Conservation (phyloP, 129 eudicot species). For the Pittosporum tobira region DNA sequence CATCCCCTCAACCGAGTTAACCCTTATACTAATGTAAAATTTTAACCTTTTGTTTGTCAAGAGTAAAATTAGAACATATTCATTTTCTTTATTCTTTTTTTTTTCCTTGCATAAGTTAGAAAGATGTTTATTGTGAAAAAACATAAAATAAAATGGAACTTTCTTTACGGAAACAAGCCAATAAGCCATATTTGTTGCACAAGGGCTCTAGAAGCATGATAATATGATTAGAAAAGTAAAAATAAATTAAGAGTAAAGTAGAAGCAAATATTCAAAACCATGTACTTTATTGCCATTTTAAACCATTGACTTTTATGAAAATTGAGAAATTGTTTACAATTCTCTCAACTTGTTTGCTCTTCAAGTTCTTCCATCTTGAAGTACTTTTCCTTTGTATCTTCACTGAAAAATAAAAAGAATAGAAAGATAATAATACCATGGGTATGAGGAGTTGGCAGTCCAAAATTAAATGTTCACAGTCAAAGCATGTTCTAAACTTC, state of each 20-base stretch:
- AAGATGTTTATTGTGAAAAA: no score
- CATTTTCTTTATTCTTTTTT: no score
- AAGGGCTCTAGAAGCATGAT: no score
- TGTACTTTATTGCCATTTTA: conserved; percentile 4
- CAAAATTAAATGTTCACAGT: conserved; percentile 43
- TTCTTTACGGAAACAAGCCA: no score
- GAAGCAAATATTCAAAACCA: not conserved
- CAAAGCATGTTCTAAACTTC: conserved; percentile 63
- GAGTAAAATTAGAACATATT: no score
- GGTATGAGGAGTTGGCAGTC: conserved; percentile 10
- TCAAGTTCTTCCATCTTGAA: conserved; percentile 24
- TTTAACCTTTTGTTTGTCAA: no score
- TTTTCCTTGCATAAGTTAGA: no score
- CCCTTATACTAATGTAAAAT: no score
- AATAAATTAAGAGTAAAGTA: not conserved
- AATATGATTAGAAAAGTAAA: not conserved
- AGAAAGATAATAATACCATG: not conserved
- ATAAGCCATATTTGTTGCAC: not conserved
- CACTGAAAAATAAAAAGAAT: conserved; percentile 19
- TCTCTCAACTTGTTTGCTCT: conserved; percentile 7
- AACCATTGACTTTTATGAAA: conserved; percentile 7
- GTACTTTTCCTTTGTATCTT: conserved; percentile 15
- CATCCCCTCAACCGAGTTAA: no score
- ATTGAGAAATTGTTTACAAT: conserved; percentile 22
- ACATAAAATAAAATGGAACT: no score